These are phyloP conservation scores for Avena atlantica DNA, from an alignment of 176 grass and related monocot species.

Conservation along the genomic window DNA sequence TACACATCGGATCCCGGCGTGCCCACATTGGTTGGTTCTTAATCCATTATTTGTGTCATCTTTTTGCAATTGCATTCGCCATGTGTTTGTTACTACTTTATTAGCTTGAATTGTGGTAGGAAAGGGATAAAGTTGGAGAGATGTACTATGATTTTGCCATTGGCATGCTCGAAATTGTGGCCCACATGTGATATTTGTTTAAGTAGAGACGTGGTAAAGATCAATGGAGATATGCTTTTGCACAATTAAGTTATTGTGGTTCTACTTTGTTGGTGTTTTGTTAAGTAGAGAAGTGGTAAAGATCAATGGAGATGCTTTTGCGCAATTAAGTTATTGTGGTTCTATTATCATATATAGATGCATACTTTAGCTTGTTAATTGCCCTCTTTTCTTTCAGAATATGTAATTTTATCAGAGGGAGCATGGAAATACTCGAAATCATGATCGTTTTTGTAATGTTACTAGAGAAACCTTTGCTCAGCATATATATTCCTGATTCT, in stretches of 20 bases:
- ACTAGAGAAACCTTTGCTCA: background rate
- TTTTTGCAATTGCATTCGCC: conserved; percentile 1
- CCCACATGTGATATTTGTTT: background rate
- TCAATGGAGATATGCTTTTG: conserved; percentile 1
- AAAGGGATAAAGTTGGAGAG: background rate
- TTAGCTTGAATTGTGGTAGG: conserved; percentile 20
- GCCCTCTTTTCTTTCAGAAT: background rate
- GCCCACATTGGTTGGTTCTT: conserved; percentile 49
- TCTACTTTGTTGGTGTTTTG: background rate
- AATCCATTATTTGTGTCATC: conserved; percentile 9
- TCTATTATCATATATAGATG: background rate
- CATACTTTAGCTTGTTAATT: background rate
- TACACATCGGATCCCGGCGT: conserved; percentile 34
- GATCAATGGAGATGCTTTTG: conserved; percentile 13
- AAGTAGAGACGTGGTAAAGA: background rate
- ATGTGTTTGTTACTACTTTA: conserved; percentile 17
- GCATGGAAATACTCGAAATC: background rate
- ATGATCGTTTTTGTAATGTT: background rate
- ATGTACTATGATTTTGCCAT: conserved; percentile 4
- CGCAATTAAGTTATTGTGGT: background rate
- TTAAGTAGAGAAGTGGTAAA: background rate
- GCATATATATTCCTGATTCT: conserved; percentile 15
- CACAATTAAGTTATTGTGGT: background rate
- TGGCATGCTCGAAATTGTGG: background rate
- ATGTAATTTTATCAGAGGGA: background rate